Evolutionary conservation across 129 eudicot genomes (phyloP).

Genomic region (Rutidosis leptorrhynchoides): DNA sequence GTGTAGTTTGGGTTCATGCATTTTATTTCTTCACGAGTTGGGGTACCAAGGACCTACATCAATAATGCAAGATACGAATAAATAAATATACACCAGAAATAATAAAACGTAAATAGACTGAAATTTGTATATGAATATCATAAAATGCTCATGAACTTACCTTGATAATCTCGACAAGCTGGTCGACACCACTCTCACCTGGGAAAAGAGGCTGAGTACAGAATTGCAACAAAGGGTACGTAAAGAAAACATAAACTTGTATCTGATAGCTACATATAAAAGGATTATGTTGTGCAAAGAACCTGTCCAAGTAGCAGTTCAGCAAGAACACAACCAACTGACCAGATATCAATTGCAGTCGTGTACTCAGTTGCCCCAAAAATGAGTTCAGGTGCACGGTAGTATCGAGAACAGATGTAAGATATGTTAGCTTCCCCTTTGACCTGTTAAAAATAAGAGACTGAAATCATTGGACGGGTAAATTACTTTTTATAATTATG

Average conservation of each 20-base stretch:
- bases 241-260: neutral
- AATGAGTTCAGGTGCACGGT: conserved; percentile 75
- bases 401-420: conserved; percentile 65
- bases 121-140: neutral
- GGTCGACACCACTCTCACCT: conserved; percentile 79
- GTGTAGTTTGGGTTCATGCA: conserved; percentile 76
- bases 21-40: conserved; percentile 68
- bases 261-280: neutral
- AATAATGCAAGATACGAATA: neutral
- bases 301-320: conserved; percentile 78
- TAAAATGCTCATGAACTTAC: too few relatives aligned
- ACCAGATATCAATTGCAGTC: conserved; percentile 68
- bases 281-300: conserved; percentile 13
- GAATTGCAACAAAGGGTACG: neutral
- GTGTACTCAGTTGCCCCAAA: conserved; percentile 77
- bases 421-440: conserved; percentile 69
- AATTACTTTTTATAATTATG: too few relatives aligned
- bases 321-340: conserved; percentile 69
- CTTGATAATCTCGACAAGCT: conserved; percentile 69
- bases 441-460: too few relatives aligned
- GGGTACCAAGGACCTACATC: conserved; percentile 63
- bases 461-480: too few relatives aligned
- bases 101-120: neutral
- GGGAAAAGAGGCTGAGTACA: conserved; percentile 58
- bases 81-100: too few relatives aligned